Percentiles rank a stretch among this genome's conserved stretches.
Conservation (phyloP, 2,329 filamentous ascomycete genomes). For the Leptographium wingfieldii region DNA sequence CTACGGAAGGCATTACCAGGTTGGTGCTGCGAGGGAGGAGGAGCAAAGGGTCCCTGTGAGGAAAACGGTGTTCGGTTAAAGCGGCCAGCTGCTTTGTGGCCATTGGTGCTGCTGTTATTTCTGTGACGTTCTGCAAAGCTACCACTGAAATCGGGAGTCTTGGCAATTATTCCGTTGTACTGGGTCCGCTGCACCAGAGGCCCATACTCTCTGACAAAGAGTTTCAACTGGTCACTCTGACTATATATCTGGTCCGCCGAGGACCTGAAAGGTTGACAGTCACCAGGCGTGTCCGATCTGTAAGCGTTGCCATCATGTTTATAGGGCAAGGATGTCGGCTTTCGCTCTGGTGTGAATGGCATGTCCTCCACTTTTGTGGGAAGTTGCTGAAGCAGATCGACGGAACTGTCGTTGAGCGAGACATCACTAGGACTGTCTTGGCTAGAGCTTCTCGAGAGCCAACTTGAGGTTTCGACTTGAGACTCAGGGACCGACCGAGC, state of each 20-base stretch:
- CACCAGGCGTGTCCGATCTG: not conserved
- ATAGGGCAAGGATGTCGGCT: not conserved
- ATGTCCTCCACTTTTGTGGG: conserved; percentile 9
- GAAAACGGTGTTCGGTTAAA: not conserved
- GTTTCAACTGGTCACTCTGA: not conserved
- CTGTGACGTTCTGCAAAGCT: not conserved
- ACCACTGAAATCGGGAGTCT: not conserved
- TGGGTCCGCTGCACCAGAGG: not conserved
- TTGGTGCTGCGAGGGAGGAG: not conserved
- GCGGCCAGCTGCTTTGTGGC: not conserved
- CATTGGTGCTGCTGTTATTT: not conserved
- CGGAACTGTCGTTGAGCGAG: not conserved
- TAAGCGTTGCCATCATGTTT: not conserved
- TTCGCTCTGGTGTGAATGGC: conserved; percentile 7
- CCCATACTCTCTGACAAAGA: not conserved
- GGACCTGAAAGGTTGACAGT: not conserved
- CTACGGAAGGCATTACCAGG: not conserved
- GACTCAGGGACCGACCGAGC: not conserved
- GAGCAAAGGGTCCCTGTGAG: not conserved
- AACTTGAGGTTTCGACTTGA: not conserved
- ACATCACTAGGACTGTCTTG: not conserved
- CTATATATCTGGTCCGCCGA: not conserved
- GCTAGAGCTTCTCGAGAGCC: not conserved
- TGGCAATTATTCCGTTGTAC: not conserved
- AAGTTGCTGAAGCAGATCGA: conserved; percentile 2